Conservation (phyloP, 768 basidiomycete species). For the Suillus lakei region DNA sequence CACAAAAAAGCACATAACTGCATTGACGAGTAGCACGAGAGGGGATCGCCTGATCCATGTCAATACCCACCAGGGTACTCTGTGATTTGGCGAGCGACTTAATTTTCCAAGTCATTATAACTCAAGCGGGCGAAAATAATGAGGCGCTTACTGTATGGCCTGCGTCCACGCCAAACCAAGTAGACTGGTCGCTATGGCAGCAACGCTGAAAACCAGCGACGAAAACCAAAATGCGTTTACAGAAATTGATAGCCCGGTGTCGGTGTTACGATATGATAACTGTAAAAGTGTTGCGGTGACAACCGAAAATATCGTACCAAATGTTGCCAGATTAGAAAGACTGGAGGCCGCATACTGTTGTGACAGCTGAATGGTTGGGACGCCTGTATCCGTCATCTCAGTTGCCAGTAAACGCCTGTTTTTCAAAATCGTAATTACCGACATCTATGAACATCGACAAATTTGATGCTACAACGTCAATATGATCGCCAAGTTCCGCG, state of each 20-base stretch:
- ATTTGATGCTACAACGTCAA: constrained; percentile 44
- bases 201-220: constrained; percentile 50
- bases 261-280: constrained; percentile 37
- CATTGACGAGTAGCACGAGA: constrained; percentile 80
- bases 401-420: background rate
- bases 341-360: constrained; percentile 46
- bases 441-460: constrained; percentile 47
- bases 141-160: constrained; percentile 45
- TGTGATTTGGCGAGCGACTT: constrained; percentile 58
- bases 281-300: constrained; percentile 48
- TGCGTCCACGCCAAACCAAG: constrained; percentile 50
- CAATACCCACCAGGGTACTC: constrained; percentile 63
- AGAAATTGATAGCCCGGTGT: constrained; percentile 29
- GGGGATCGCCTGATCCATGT: constrained; percentile 89
- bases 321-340: constrained; percentile 47
- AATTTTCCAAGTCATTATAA: constrained; percentile 24
- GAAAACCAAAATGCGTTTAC: constrained; percentile 51
- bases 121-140: constrained; percentile 6
- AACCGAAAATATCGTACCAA: constrained; percentile 49
- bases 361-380: constrained; percentile 47
- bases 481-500: constrained; percentile 45
- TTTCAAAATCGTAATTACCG: constrained; percentile 35
- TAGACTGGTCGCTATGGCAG: constrained; percentile 46
- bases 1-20: constrained; percentile 81
- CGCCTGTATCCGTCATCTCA: constrained; percentile 30